Conservation (phyloP, 306 rosid species). For the Parietaria judaica region DNA sequence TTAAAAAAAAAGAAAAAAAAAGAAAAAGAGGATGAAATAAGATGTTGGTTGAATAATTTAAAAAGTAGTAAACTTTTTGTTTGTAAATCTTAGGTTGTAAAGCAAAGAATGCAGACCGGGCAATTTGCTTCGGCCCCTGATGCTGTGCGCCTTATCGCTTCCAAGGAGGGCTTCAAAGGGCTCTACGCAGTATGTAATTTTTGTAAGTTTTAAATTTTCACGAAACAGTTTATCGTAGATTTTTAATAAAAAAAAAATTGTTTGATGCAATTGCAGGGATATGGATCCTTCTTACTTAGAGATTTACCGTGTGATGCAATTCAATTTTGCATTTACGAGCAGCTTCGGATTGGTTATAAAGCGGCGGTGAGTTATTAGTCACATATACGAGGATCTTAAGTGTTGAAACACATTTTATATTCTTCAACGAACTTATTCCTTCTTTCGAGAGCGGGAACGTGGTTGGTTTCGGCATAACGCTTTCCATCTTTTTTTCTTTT, state of each 20-base stretch:
- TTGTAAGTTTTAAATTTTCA: neutral
- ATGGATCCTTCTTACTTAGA: constrained; percentile 78
- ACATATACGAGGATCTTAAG: no score
- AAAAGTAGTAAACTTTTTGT: constrained; percentile 13
- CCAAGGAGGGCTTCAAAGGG: constrained; percentile 77
- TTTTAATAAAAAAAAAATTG: no score
- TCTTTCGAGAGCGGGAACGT: neutral
- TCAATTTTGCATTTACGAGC: constrained; percentile 93
- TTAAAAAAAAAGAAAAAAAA: no score
- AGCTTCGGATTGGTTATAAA: constrained; percentile 85
- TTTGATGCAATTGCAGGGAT: constrained; percentile 43
- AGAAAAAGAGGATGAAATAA: constrained; percentile 8
- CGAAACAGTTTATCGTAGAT: no score
- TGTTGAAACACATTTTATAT: no score
- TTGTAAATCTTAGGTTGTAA: constrained; percentile 61
- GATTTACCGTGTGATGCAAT: constrained; percentile 94
- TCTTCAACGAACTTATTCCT: no score
- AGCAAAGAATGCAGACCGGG: constrained; percentile 97
- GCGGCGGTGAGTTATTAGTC: constrained; percentile 42
- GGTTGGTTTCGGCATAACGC: neutral
- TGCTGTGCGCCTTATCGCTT: constrained; percentile 74
- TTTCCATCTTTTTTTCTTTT: constrained; percentile 15
- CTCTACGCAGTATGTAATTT: constrained; percentile 65
- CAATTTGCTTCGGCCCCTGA: constrained; percentile 74
- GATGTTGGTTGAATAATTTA: constrained; percentile 9